Evolutionary conservation across 1,284 basidiomycete genomes (phyloP), one percentile per base, ranked within the genome.

Genomic region (Papiliotrema terrestris): DNA sequence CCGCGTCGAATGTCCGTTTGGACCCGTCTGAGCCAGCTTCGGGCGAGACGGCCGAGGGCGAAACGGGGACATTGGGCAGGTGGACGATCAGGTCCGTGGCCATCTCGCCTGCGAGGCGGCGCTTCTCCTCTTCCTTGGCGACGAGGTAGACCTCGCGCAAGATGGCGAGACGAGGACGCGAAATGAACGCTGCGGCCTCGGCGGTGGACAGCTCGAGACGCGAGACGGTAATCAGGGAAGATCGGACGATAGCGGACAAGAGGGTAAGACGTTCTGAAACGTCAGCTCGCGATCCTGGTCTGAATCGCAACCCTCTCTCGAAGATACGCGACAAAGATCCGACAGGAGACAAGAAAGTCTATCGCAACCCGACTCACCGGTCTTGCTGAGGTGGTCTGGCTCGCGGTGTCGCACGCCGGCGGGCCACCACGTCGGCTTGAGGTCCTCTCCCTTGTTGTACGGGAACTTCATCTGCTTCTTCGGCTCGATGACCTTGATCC

Each of bases 401-500:
- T 82, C 81, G 45, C 78, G 75, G 66, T 82, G 81, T 8, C 78
- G 69, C 9, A 82, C 75, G 17, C 72, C 74, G 9, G 60, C 62
- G 5, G 81, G 81, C 81, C 81, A 83, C 81, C 81, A 83, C 14
- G 65, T 64, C 0, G 81, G 81, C 57, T 77, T 78, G 14, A 73
- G 66, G 39, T 75, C 75, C 49, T 82, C 80, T 22, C 80, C 81
- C 55, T 77, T 76, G 68, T 80, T 80, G 72, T 83, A 82, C 3
- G 80, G 81, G 61, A 68, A 79, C 43, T 78, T 75, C 52, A 73
- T 78, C 67, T 81, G 79, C 67, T 82, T 82, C 66, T 80, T 79
- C 15, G 81, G 81, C 66, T 83, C 81, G 59, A 82, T 78, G 48
- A 81, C 71, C 66, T 80, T 80, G 68, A 80, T 78, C 79, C 79